These are phyloP conservation scores for Xylaria flabelliformis DNA, from an alignment of 495 filamentous ascomycete genomes.

Conservation along the genomic window DNA sequence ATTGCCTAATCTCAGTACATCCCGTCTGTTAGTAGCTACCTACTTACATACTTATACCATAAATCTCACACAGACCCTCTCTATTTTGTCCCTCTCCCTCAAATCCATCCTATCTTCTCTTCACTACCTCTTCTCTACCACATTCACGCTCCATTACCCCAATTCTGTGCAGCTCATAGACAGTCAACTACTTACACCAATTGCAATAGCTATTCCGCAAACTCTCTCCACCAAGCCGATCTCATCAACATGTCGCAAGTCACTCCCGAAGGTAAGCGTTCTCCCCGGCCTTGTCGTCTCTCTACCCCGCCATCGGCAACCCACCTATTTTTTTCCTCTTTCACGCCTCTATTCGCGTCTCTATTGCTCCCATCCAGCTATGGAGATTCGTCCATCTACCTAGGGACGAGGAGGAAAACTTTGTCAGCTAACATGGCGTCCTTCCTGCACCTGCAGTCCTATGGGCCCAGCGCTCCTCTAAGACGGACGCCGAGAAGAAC, in stretches of 20 bases:
- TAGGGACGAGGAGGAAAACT: neutral
- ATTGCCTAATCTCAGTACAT: neutral
- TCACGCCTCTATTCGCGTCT: neutral
- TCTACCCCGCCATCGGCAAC: conserved; percentile 14
- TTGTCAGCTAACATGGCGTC: conserved; percentile 30
- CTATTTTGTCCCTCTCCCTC: neutral
- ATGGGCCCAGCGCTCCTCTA: conserved; percentile 96
- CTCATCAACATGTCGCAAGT: conserved; percentile 39
- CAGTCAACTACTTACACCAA: conserved; percentile 11
- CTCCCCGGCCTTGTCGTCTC: conserved; percentile 9
- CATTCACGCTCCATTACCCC: conserved; percentile 14
- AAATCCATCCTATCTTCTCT: neutral
- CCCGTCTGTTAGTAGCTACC: neutral
- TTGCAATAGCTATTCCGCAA: conserved; percentile 9
- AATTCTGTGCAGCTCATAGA: conserved; percentile 14
- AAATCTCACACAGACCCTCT: neutral
- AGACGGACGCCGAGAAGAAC: conserved; percentile 80
- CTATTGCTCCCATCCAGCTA: neutral
- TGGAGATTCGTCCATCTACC: neutral
- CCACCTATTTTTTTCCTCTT: conserved; percentile 13
- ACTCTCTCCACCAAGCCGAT: conserved; percentile 15
- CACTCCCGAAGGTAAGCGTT: conserved; percentile 41
- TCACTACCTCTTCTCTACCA: no score
- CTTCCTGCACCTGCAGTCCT: conserved; percentile 64
- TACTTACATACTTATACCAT: neutral